Conservation (phyloP, 495 filamentous ascomycete species). For the Lasiosphaeris hirsuta region DNA sequence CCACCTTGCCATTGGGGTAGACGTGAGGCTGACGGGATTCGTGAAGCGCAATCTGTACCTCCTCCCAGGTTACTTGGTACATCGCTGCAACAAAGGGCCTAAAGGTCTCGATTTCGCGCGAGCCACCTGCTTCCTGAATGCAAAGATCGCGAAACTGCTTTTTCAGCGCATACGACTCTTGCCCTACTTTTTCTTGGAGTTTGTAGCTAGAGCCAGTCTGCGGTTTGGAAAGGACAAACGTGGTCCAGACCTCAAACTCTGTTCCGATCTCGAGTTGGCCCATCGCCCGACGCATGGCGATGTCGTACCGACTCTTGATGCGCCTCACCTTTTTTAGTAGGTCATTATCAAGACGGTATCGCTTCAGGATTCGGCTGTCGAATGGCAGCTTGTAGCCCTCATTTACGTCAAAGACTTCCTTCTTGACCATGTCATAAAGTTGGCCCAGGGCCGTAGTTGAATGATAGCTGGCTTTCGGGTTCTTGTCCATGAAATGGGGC, state of each 20-base stretch:
- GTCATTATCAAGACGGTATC: constrained; percentile 51
- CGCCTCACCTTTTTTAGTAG: constrained; percentile 56
- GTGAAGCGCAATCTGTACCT: constrained; percentile 55
- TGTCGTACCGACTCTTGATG: constrained; percentile 77
- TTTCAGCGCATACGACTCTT: constrained; percentile 59
- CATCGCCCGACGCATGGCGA: constrained; percentile 73
- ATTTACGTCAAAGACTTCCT: constrained; percentile 56
- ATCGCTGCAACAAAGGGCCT: constrained; percentile 78
- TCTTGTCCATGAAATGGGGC: constrained; percentile 93
- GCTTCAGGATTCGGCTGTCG: constrained; percentile 70
- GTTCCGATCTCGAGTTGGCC: constrained; percentile 79
- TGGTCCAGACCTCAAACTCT: constrained; percentile 89
- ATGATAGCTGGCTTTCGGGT: constrained; percentile 51
- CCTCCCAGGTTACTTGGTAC: constrained; percentile 76
- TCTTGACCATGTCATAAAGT: constrained; percentile 67
- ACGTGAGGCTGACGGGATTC: constrained; percentile 39
- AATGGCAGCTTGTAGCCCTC: constrained; percentile 69
- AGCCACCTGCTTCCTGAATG: constrained; percentile 58
- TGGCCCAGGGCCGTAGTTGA: constrained; percentile 75
- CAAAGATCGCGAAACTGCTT: constrained; percentile 64
- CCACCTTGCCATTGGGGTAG: constrained; percentile 33
- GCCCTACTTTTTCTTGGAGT: constrained; percentile 75
- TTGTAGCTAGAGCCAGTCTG: constrained; percentile 71
- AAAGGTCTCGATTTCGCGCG: constrained; percentile 51
- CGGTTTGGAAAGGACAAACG: constrained; percentile 73